phyloP scores from a whole-genome alignment of 192 early-diverging fungal species.

The Dissophora ornata region DNA sequence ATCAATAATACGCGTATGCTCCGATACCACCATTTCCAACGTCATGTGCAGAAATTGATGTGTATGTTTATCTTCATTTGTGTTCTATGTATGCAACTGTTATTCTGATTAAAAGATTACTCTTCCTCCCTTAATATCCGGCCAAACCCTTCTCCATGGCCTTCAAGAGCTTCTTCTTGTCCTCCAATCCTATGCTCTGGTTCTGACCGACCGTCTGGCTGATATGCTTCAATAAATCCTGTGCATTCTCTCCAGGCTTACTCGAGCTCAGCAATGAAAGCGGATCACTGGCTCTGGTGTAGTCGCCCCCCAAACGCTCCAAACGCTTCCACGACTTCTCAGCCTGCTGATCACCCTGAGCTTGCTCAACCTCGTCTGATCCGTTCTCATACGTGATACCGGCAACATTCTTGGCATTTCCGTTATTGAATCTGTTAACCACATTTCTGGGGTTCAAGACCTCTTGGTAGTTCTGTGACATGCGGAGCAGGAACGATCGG shows the following conservation, averaged over 20 bases:
- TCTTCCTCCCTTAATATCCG: constrained; percentile 17
- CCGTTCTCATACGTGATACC: constrained; percentile 29
- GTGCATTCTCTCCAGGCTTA: constrained; percentile 12
- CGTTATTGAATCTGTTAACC: constrained; percentile 47
- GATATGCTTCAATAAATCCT: constrained; percentile 7
- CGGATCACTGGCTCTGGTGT: constrained; percentile 25
- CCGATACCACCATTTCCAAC: too few species aligned
- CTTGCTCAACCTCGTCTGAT: constrained; percentile 28
- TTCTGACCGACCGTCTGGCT: constrained; percentile 39
- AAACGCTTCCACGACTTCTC: constrained; percentile 51
- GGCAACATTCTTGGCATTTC: constrained; percentile 22
- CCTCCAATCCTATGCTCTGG: constrained; percentile 51
- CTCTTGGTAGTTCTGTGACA: constrained; percentile 44
- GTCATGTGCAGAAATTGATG: too few species aligned
- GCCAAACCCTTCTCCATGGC: constrained; percentile 33
- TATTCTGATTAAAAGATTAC: too few species aligned
- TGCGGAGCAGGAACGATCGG: constrained; percentile 22
- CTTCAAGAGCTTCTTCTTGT: constrained; percentile 48
- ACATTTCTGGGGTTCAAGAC: constrained; percentile 35
- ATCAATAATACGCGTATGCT: too few species aligned
- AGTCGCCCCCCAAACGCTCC: constrained; percentile 53
- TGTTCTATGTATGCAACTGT: neutral
- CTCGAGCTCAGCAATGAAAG: constrained; percentile 19
- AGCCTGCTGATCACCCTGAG: constrained; percentile 10
- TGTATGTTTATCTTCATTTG: neutral